Base-by-base conservation (phyloP, 176 grass and related monocot species). In the Rhipidocladum racemiflorum region DNA sequence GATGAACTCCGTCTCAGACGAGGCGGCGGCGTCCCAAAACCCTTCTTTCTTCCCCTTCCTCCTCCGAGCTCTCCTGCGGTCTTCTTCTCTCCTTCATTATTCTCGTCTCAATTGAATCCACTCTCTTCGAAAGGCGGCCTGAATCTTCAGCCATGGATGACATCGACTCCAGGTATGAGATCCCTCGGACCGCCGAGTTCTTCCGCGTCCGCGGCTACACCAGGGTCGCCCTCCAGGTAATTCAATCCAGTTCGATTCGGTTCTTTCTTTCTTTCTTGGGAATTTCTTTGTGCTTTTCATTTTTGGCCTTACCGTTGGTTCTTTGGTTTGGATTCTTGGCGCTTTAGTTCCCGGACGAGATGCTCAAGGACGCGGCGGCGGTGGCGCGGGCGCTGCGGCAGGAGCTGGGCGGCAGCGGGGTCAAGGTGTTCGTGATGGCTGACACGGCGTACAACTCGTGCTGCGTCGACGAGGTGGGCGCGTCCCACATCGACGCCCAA, bases 381-480 rank as follows among this genome's bases (percentile, higher is more conserved):
- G 88, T 93, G 56, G 55, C 84, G 21, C 76, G 53, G 82, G 82
- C 85, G 20, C 82, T 93, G 54, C 86, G 78, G 82, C 59, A 73
- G 74, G 91, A 93, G 81, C 86, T 96, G 27, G 63, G 67, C 69
- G 61, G 85, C 1, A 75, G 75, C 20, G 80, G 80, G 23, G 66
- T 87, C 5, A 83, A 86, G 44, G 54, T 97, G 79, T 97, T 91
- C 59, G 92, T 97, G 17, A 92, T 97, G 92, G 95, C 95, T 20
- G 95, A 97, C 85, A 90, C 95, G 30, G 86, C 90, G 20, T 98
- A 95, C 63, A 94, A 94, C 46, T 95, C 92, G 12, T 98, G 95
- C 87, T 95, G 95, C 68, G 92, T 95, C 24, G 95, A 98, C 5
- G 95, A 98, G 88, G 83, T 98, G 36, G 95, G 90, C 34, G 95